Evolutionary conservation across 208 protist species (phyloP), one percentile per base, ranked within the genome.

Genomic region (Crithidia brevicula): DNA sequence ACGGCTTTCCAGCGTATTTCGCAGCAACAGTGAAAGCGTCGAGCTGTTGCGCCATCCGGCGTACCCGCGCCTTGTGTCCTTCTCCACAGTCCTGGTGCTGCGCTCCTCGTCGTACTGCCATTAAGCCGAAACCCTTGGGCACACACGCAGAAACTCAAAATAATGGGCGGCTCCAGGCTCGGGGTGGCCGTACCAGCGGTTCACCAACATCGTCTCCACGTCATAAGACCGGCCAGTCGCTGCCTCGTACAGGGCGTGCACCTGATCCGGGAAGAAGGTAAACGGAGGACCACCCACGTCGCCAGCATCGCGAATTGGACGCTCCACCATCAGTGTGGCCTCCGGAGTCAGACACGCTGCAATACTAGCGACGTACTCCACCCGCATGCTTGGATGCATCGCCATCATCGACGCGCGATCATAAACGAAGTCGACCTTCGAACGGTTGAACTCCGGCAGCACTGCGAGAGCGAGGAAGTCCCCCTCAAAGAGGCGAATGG

Each of bases 351-450:
- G 23, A 27, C 70, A 42, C 16, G 50, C 43, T 2, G 75, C 77
- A 15, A 88, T 38, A 5, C 63, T 62, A 34, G 42, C 28, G 22
- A 85, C 76, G 62, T 89, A 87, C 42, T 36, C 28, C 6, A 2
- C 23, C 15, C 79, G 74, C 59, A 88, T 68, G 25, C 49, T 61
- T 6, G 82, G 77, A 45, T 77, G 69, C 36, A 89, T 78, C 36
- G 82, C 82, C 82, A 92, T 86, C 65, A 89, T 79, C 15, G 82
- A 45, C 4, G 86, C 86, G 18, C 86, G 77, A 49, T 89, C 82
- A 60, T 83, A 92, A 40, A 89, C 72, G 60, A 92, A 84, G 38
- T 87, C 68, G 13, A 85, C 54, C 58, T 68, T 51, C 18, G 49
- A 4, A 13, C 23, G 34, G 18, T 22, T 28, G 64, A 84, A 88